Base-by-base conservation (phyloP, 768 basidiomycete genomes). In the Naganishia friedmannii region DNA sequence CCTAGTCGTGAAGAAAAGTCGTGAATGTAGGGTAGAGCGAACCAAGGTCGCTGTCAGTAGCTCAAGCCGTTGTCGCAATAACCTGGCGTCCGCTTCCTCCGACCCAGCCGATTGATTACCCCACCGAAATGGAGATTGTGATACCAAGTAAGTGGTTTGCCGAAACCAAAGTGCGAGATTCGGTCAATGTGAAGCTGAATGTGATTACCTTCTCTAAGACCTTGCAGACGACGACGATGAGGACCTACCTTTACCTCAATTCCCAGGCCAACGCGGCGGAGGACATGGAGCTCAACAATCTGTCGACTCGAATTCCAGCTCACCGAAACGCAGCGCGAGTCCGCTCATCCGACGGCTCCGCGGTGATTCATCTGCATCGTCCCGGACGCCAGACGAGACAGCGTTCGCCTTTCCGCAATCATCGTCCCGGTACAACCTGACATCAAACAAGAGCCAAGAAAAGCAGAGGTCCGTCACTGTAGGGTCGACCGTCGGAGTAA, bases 221-320 rank as follows among this genome's bases (percentile, higher is more conserved):
- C 60, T 63, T 23, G 60, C 42, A 37, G 60, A 63, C 60, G 70
- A 71, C 55, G 70, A 71, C 53, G 66, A 67, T 58, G 66, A 67
- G 15, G 66, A 71, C 17, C 58, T 71, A 3, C 70, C 70, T 12
- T 28, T 71, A n/a, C 70, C 70, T 28, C 37, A 48, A 4, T 71
- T 71, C 51, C 65, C 65, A 3, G 51, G 69, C 2, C 45, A 57
- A 46, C 37, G 39, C 10, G 12, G 12, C 34, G 60, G 23, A 42
- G 60, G 39, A 28, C 68, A 69, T 26, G 51, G 42, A 13, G 19
- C 68, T 48, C 53, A 53, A 21, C 56, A 60, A 13, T 69, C 68
- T 2, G 56, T 69, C 68, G 68, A 69, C 45, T 69, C 68, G 19
- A 69, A 15, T 32, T 69, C 68, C 26, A 55, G 67, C 53, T 57